Evolutionary conservation across 805 yeast genomes (phyloP), one percentile per base, ranked within the genome.

Genomic region (Ogataea minuta): DNA sequence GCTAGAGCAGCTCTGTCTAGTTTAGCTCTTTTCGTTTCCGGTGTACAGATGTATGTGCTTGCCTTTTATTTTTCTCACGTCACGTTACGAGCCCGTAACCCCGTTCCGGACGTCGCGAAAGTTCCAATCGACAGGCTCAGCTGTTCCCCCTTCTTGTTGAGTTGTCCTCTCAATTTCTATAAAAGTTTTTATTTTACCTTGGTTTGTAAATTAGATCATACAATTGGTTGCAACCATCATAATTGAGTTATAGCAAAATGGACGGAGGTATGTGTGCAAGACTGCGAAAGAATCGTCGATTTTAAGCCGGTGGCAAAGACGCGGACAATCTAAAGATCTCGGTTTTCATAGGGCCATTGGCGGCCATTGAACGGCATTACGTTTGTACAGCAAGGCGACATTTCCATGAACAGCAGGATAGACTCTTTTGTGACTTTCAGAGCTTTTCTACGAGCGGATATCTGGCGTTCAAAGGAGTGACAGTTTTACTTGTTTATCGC

Each of bases 241-340:
- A 39, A 41, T 45, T 39, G 42, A 32, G 37, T 28, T 28, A 39
- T 37, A 32, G 35, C 67, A 72, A 64, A 57, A 74, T 74, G 79
- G 79, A 74, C 73, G 77, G 77, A 64, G 77, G 79, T 74, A 74
- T 64, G 79, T 74, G 14, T 10, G 25, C n/a, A 10, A 19, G 12
- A 9, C 14, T 25, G 31, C 31, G 30, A 5, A 6, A 9, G 7
- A 13, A 24, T 11, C 16, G 31, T 16, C 33, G 15, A 20, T 25
- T 48, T 37, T 32, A 46, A 17, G 7, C 28, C 12, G 41, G 48
- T 32, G 42, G 35, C 33, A 27, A 31, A 31, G 28, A 20, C 19
- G 23, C 36, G 41, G 23, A 23, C 31, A 27, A 31, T 31, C 9
- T 19, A 3, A 17, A 31, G 36, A 37, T 36, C 39, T 36, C 7